Evolutionary conservation across 106 monocot species (phyloP).

Genomic region (Acorus gramineus): DNA sequence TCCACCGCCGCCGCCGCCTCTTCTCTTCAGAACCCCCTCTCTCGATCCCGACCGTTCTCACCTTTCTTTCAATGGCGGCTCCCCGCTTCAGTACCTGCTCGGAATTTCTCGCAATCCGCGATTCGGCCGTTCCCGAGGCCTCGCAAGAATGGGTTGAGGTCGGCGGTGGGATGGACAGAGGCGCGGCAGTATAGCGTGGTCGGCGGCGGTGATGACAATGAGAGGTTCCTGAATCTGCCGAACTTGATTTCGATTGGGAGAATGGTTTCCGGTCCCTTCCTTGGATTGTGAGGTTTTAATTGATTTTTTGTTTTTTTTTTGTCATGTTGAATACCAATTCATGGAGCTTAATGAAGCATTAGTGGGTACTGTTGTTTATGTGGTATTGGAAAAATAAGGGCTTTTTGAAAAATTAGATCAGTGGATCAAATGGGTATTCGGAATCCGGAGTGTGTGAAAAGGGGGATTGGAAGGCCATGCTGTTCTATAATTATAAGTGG

Average conservation of each 20-base stretch:
- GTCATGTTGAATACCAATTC: too few relatives aligned
- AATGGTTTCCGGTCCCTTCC: slow-evolving; percentile 76
- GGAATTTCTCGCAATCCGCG: slow-evolving; percentile 71
- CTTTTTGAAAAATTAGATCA: too few relatives aligned
- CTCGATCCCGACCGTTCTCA: slow-evolving; percentile 10
- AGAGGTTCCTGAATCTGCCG: slow-evolving; percentile 67
- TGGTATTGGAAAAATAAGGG: too few relatives aligned
- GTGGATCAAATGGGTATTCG: too few relatives aligned
- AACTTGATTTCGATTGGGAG: slow-evolving; percentile 86
- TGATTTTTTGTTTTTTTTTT: too few relatives aligned
- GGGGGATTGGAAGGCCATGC: too few relatives aligned
- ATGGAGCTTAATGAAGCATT: too few relatives aligned
- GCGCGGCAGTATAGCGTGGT: slow-evolving; percentile 1
- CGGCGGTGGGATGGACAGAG: background rate
- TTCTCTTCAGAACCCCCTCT: slow-evolving; percentile 5
- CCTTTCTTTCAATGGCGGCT: slow-evolving; percentile 27
- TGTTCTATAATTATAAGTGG: too few relatives aligned
- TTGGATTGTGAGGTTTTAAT: slow-evolving; percentile 72
- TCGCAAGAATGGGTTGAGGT: slow-evolving; percentile 8
- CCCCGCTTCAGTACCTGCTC: slow-evolving; percentile 54
- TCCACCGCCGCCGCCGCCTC: slow-evolving; percentile 8
- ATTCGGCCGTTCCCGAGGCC: slow-evolving; percentile 49
- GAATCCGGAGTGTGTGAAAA: too few relatives aligned
- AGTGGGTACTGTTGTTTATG: too few relatives aligned
- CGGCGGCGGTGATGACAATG: slow-evolving; percentile 8